Conservation (phyloP, 2,329 filamentous ascomycete genomes). For the Amphichorda felina region DNA sequence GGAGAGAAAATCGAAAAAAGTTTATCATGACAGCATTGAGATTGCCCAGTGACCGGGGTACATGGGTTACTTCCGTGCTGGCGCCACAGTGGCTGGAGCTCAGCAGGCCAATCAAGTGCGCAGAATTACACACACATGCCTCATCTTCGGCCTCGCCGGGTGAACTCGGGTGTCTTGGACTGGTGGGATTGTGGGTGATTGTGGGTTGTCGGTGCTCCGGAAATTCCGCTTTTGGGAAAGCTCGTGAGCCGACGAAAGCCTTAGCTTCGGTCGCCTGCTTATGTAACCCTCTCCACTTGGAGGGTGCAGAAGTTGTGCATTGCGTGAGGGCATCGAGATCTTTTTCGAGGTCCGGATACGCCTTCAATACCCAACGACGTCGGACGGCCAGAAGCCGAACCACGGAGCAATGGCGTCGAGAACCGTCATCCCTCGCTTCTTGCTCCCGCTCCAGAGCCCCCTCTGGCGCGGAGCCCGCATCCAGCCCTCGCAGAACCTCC, state of each 20-base stretch:
- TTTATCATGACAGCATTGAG: conserved; percentile 27
- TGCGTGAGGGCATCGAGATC: too few species aligned
- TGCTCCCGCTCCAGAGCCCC: conserved; percentile 49
- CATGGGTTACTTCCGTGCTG: not conserved
- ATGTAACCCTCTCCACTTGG: too few species aligned
- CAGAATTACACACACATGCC: conserved; percentile 18
- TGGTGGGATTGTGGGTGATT: too few species aligned
- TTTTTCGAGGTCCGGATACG: too few species aligned
- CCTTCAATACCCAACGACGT: not conserved
- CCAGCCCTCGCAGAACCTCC: conserved; percentile 20
- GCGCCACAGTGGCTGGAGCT: conserved; percentile 1
- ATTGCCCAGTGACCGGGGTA: not conserved
- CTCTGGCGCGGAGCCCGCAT: conserved; percentile 37
- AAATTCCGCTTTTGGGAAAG: too few species aligned
- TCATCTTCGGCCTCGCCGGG: too few species aligned
- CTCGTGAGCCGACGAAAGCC: too few species aligned
- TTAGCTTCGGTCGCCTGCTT: too few species aligned
- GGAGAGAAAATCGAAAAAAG: conserved; percentile 9
- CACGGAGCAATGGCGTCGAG: conserved; percentile 27
- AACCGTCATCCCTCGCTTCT: conserved; percentile 51
- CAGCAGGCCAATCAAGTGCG: conserved; percentile 22
- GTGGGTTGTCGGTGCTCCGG: too few species aligned
- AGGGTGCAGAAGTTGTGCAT: too few species aligned
- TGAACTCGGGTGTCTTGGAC: conserved; percentile 21
- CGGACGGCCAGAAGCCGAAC: not conserved